Conservation (phyloP, 441 rosid genomes). For the Iberis amara region DNA sequence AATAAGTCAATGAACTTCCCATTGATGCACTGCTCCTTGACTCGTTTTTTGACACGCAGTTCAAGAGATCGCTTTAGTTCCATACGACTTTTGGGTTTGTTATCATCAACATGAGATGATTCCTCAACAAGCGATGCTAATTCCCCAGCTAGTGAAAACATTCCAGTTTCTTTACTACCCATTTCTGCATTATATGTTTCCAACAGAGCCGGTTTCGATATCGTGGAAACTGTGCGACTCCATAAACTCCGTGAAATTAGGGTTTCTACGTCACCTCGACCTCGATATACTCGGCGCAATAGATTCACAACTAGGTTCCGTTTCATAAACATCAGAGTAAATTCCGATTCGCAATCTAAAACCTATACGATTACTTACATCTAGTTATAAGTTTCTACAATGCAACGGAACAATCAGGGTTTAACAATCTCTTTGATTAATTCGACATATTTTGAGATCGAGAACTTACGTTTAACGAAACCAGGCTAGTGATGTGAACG, state of each 20-base stretch:
- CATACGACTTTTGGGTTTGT: constrained; percentile 51
- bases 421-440: not conserved
- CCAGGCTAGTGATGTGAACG: too few relatives aligned
- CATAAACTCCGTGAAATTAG: constrained; percentile 5
- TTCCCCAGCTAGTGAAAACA: constrained; percentile 42
- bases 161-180: not conserved
- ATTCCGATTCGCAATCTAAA: constrained; percentile 1
- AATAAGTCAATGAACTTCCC: constrained; percentile 61
- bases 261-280: constrained; percentile 11
- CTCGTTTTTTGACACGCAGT: constrained; percentile 58
- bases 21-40: constrained; percentile 55
- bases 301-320: constrained; percentile 15
- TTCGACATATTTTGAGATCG: too few relatives aligned
- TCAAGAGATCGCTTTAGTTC: constrained; percentile 64
- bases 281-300: constrained; percentile 14
- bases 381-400: not conserved
- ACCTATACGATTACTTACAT: constrained; percentile 11
- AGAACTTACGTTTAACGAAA: too few relatives aligned
- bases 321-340: constrained; percentile 22
- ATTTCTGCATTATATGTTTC: too few relatives aligned
- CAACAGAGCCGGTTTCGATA: constrained; percentile 7
- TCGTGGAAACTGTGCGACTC: constrained; percentile 17
- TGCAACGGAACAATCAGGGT: not conserved
- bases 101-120: constrained; percentile 32
- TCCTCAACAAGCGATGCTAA: constrained; percentile 44